Evolutionary conservation across 768 basidiomycete species (phyloP), one percentile per base, ranked within the genome.

Genomic region (Phaffia tasmanica): DNA sequence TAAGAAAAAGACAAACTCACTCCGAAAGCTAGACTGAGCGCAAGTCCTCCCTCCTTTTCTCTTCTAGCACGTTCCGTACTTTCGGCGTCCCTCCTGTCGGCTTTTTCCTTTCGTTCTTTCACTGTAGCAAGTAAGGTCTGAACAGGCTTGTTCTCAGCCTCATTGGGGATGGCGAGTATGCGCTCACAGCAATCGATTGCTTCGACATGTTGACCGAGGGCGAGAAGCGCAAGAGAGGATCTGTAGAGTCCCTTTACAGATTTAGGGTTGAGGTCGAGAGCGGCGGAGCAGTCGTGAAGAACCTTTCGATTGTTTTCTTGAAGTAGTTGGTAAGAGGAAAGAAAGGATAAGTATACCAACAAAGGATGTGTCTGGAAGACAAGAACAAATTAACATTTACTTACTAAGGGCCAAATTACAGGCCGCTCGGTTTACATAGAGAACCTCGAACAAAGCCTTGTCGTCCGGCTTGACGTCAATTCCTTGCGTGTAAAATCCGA

Each of bases 361-460:
- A 29, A 49, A 15, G 57, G 56, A 46, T 14, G 23, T 19, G 27
- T 29, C n/a, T 15, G 23, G 8, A 56, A 46, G 5, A 30, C 21
- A 23, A 60, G 25, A 19, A 35, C 47, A 53, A 2, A 21, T 29
- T 46, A 25, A 27, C 23, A 64, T 27, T 14, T 8, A 35, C 62
- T 23, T 1, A 69, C 67, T 63, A 7, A 69, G 67, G n/a, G 73
- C 89, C 21, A 98, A 81, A 73, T 98, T 93, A 70, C 89, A 93
- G 8, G 91, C 93, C 5, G 94, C 91, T 51, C 93, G 83, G 76
- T 99, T 99, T 73, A 85, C 84, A 54, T 89, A 78, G 25, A 99
- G 79, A 0, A 85, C 85, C 51, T 77, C 71, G 21, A 74, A 67
- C 4, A 78, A 70, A n/a, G 70, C 70, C 70, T 86, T 86, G 70